Percentiles rank a stretch among this genome's conserved stretches.
Conservation (phyloP, 495 filamentous ascomycete species). For the Penicillium parvum region DNA sequence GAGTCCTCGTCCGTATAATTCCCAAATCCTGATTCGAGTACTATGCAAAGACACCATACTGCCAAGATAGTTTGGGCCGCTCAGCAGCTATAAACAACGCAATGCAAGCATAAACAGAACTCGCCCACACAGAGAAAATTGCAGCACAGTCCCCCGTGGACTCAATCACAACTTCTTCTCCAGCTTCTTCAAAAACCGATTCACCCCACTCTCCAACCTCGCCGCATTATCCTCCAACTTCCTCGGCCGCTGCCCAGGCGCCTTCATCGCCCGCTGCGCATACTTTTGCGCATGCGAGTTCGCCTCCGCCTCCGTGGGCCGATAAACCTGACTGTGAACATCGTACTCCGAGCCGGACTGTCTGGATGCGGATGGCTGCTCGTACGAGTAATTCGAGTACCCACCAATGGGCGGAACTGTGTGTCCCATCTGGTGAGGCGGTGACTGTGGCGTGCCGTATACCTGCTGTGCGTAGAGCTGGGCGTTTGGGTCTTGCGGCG, state of each 20-base stretch:
- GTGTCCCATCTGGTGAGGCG: conserved; percentile 17
- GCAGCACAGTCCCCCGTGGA: no score
- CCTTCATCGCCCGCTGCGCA: conserved; percentile 50
- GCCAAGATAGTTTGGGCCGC: no score
- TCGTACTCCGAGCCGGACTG: conserved; percentile 48
- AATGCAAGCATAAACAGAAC: no score
- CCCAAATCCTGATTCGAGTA: no score
- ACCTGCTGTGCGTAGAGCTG: conserved; percentile 33
- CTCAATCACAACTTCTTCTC: conserved; percentile 72
- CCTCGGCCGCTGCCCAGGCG: conserved; percentile 42
- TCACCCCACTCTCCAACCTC: conserved; percentile 70
- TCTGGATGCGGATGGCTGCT: conserved; percentile 29
- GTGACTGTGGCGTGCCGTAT: conserved; percentile 19
- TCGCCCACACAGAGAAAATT: no score
- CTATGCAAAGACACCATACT: no score
- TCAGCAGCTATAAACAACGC: no score
- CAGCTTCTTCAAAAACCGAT: conserved; percentile 78
- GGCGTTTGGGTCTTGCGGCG: conserved; percentile 43
- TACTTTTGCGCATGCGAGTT: conserved; percentile 38
- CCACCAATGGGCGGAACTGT: conserved; percentile 35
- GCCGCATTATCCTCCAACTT: conserved; percentile 67
- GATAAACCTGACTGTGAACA: conserved; percentile 73
- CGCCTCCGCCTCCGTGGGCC: conserved; percentile 64
- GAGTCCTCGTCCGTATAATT: no score
- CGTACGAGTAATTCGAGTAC: conserved; percentile 57